These are phyloP conservation scores for Arachnomyces sp. DNA, from an alignment of 2,329 filamentous ascomycete species.

Conservation along the genomic window DNA sequence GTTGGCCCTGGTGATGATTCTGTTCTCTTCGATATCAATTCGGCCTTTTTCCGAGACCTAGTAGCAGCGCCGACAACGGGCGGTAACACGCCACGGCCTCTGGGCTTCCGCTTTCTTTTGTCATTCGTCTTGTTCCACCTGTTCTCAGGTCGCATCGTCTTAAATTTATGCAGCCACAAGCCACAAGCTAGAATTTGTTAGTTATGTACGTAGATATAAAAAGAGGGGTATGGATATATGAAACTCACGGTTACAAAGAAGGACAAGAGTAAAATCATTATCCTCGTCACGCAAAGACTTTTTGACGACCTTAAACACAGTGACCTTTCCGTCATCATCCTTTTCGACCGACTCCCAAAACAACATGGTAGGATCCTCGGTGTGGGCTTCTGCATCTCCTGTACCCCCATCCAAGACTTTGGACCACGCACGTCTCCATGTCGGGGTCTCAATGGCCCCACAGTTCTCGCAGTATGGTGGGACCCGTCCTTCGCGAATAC, in stretches of 20 bases:
- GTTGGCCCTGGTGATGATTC: slow-evolving; percentile 35
- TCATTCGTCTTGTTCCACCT: slow-evolving; percentile 65
- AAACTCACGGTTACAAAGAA: slow-evolving; percentile 78
- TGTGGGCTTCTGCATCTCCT: slow-evolving; percentile 61
- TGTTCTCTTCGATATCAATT: slow-evolving; percentile 20
- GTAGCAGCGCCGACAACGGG: slow-evolving; percentile 1
- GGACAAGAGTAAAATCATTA: slow-evolving; percentile 63
- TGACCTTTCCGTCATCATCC: slow-evolving; percentile 56
- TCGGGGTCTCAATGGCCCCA: slow-evolving; percentile 89
- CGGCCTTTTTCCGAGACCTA: slow-evolving; percentile 2
- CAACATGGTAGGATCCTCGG: slow-evolving; percentile 65
- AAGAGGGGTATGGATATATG: neutral
- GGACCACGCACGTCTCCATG: slow-evolving; percentile 90
- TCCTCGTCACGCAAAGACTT: slow-evolving; percentile 62
- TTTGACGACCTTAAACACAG: slow-evolving; percentile 64
- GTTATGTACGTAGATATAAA: slow-evolving; percentile 15
- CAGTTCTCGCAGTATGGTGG: slow-evolving; percentile 89
- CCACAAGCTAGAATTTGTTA: slow-evolving; percentile 60
- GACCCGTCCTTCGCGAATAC: slow-evolving; percentile 70
- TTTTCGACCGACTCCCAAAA: slow-evolving; percentile 62
- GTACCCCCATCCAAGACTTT: slow-evolving; percentile 66
- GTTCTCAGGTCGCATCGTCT: slow-evolving; percentile 71
- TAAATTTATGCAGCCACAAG: slow-evolving; percentile 87
- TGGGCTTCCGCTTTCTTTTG: slow-evolving; percentile 33
- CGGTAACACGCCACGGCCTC: slow-evolving; percentile 4